Base-by-base conservation (phyloP, 805 yeast genomes). In the Nakazawaea anatomiae region DNA sequence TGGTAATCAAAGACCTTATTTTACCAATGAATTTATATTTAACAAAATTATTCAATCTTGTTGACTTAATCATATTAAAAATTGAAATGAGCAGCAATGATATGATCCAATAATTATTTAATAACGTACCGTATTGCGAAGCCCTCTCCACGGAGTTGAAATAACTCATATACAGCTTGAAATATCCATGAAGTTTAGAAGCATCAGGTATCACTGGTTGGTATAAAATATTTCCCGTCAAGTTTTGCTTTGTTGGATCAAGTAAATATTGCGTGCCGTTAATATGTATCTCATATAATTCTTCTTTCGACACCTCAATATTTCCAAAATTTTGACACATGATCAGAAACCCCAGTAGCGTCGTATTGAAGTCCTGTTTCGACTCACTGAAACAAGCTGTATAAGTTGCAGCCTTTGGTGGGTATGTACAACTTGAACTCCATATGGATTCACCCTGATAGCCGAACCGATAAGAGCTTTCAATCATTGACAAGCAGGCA, bases 401-500 rank as follows among this genome's bases (percentile, higher is more conserved):
- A 12, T 60, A 25, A 1, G 66, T 60, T 0, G 63, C 65, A 29
- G 56, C 31, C 4, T 58, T 43, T 1, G 68, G 68, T 42, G 58
- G 61, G 47, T 62, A 60, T 14, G 43, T 48, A 50, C 68, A 64
- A 12, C 51, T 35, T 3, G 62, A 55, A 31, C 42, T 48, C 64
- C 66, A 64, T 10, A 43, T 28, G 44, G 46, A 57, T 7, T 41
- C 39, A 5, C 57, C 57, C 1, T 54, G n/a, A 8, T 11, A 61
- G 31, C 62, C 65, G 46, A 52, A 63, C 11, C 48, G 38, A 28
- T 59, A 48, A 8, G 32, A 29, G 5, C 43, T 42, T 10, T 45
- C 38, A 4, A 60, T 47, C 6, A 57, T 46, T 9, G 54, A 28
- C 4, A 60, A 42, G 41, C 67, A 63, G 4, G 66, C 51, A 45